Evolutionary conservation across 2,329 filamentous ascomycete species (phyloP), one percentile per base, ranked within the genome.

Genomic region (Aspergillus vadensis): DNA sequence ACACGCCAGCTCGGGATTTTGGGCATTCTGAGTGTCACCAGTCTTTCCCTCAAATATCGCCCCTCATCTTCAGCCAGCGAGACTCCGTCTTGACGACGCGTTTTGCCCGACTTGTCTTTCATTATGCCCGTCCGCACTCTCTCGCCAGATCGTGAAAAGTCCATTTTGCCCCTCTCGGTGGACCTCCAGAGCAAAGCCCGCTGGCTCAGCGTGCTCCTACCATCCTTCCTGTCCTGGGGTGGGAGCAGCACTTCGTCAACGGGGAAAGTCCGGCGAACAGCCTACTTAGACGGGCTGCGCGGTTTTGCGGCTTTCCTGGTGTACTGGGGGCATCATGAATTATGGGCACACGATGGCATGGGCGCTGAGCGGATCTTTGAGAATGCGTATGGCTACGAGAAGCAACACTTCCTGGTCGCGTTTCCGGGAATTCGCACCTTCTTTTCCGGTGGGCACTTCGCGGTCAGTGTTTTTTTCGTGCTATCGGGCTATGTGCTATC

Each of bases 231-330:
- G 39, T 14, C n/a, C n/a, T 41, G 53, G 14, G 19, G 39, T 17
- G 41, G 44, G 8, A 27, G 21, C 14, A 32, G 5, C 25, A 36
- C 32, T 36, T 25, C 17, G n/a, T 17, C 32, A 10, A n/a, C 27
- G 7, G 19, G 17, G 4, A 44, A 52, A 25, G 17, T 19, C 43
- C 49, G 82, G 6, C 76, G 78, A 17, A 88, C 85, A 5, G 84
- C 85, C n/a, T 87, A 85, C 65, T 79, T 88, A 19, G 88, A 90
- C 65, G 88, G 88, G 14, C 76, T 90, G 14, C 78, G 88, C 69
- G 88, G 88, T 3, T 88, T 90, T 63, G 87, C 87, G 4, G 86
- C 88, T 2, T 80, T 90, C 30, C 70, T 89, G 27, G 88, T 90
- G 14, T 90, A 89, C 71, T 79, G 82, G 65, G 84, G 87, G 56